Evolutionary conservation across 2,329 filamentous ascomycete genomes (phyloP), one percentile per base, ranked within the genome.

Genomic region (Fusarium kyushuense): DNA sequence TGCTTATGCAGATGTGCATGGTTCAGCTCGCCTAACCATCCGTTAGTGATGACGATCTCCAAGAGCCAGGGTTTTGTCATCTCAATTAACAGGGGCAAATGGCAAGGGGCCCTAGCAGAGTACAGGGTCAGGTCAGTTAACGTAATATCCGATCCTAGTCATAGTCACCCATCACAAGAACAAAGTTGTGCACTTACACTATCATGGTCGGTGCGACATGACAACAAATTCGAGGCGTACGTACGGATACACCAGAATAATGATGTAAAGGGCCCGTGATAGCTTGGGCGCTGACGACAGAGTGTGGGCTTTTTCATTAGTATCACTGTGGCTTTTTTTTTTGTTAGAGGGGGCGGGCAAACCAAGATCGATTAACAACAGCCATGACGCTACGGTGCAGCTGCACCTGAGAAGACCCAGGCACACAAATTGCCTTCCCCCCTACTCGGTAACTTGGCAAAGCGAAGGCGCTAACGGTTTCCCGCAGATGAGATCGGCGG

Each of bases 401-500:
- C 32, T 49, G 47, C 33, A 38, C 25, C 27, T 46, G 54, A 33
- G 52, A 49, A 43, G 42, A 51, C 29, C 6, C 52, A 64, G 52
- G 59, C 29, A 64, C 59, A 43, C 58, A 52, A 38, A 27, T 49
- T 27, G 13, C 32, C 27, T 38, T 38, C 33, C 33, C 40, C 47
- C 42, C 47, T 36, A 54, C 42, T 46, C 56, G 48, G 53, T 46
- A 68, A 65, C 65, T 61, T 65, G 51, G 54, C 59, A 52, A 21
- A 27, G 46, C 35, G 25, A 55, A 36, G 43, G 43, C 55, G 54
- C 65, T 66, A 69, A 65, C 43, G 65, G 51, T 30, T 54, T 55
- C 42, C 54, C 60, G 19, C 47, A 69, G 65, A 61, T 49, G 47
- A 66, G 65, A 69, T 69, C 65, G 61, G 56, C 65, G 54, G 65